Percentiles rank a stretch among this genome's conserved stretches.
Evolutionary conservation across 352 stramenopile genomes (phyloP).

Genomic region (Globisporangium cylindrosporum): DNA sequence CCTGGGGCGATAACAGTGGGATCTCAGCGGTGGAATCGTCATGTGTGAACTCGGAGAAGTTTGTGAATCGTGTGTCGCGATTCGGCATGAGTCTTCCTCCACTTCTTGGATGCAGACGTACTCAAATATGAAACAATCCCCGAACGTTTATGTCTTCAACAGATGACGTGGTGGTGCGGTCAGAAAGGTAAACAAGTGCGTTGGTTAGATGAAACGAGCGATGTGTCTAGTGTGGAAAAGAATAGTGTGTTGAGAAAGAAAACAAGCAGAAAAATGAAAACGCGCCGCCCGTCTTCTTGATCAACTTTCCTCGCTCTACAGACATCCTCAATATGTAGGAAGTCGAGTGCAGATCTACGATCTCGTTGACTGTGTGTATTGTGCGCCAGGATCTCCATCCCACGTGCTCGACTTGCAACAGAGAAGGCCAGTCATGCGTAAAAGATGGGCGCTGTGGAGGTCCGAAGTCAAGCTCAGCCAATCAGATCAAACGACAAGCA

Average conservation of each 20-base stretch:
- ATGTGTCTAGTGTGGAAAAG: slow-evolving; percentile 9
- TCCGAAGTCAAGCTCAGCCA: not conserved
- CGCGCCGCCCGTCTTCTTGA: not conserved
- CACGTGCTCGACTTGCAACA: not conserved
- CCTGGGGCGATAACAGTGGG: not conserved
- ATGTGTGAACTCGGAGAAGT: not conserved
- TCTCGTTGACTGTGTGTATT: not conserved
- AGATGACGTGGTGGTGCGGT: not conserved
- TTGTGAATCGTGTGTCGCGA: not conserved
- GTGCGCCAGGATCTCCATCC: not conserved
- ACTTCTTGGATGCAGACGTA: not conserved
- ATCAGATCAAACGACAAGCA: not conserved
- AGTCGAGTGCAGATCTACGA: not conserved
- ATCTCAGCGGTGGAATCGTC: not conserved
- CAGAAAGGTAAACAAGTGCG: slow-evolving; percentile 1
- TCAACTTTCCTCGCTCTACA: not conserved
- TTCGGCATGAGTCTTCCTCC: not conserved
- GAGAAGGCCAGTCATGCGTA: too few species aligned
- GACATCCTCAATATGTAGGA: not conserved
- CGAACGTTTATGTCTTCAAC: not conserved
- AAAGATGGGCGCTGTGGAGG: not conserved
- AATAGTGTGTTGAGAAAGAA: slow-evolving; percentile 6
- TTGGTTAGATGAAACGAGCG: slow-evolving; percentile 8
- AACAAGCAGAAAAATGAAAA: not conserved
- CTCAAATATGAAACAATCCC: not conserved